Evolutionary conservation across 352 stramenopile species (phyloP), one percentile per base, ranked within the genome.

Genomic region (Globisporangium alternatum): DNA sequence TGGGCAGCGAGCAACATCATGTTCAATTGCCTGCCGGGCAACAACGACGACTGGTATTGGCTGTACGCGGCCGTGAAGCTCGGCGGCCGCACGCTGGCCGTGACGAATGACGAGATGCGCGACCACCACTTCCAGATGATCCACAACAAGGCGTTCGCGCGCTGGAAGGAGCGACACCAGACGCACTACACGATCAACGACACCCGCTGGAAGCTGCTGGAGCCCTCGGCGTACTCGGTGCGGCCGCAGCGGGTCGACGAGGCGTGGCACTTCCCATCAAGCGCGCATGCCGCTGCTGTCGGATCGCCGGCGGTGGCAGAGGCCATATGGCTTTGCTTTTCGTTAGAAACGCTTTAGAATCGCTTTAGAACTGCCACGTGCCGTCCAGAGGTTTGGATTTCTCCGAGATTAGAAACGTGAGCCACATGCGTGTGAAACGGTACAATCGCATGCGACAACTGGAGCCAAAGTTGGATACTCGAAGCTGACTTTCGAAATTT

Each of bases 31-130:
- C 81, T 90, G 17, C 71, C 66, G 15, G 93, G 96, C 35, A 98
- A 98, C 83, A 99, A 99, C 66, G 97, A 99, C 83, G 97, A 99
- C 87, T 99, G 96, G 97, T 99, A 98, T 80, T 99, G 97, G 97
- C 89, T 99, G 69, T 98, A 98, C 72, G 95, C 96, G 5, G 95
- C 94, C 6, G 83, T 98, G 47, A 90, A 88, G 65, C 74, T 89
- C n/a, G 78, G 87, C 48, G 79, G 78, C 1, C 79, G 83, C 53
- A 90, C 81, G 57, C 70, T 98, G 21, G 80, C 97, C 45, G 76
- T 99, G 9, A 98, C 96, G 3, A 99, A 99, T 81, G 97, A 99
- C 76, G 95, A 99, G 81, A 99, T 99, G 97, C 84, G 97, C 60
- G 97, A 99, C 85, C 97, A 99, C 81, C 97, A 99, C 78, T 99